Evolutionary conservation across 2,329 filamentous ascomycete genomes (phyloP), one percentile per base, ranked within the genome.

Genomic region (Phoma sp.): DNA sequence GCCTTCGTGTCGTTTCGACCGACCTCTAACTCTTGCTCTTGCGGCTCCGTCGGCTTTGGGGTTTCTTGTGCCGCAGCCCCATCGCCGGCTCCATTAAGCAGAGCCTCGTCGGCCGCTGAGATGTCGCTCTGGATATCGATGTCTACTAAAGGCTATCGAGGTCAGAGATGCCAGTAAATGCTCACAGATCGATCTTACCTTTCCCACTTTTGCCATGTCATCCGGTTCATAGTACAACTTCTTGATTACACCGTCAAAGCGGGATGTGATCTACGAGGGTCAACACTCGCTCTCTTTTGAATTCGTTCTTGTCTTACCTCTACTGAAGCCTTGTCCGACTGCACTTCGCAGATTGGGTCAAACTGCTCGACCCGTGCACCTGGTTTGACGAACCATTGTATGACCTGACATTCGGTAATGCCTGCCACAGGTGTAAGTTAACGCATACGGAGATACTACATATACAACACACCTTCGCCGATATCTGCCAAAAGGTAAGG

Each of bases 371-470:
- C 93, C 53, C 90, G 88, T 32, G 95, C 95, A 54, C 93, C 93
- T 44, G 96, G 92, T 77, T 97, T 89, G 62, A 99, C 93, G 74
- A 98, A 99, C 95, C 95, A 99, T 80, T 99, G 95, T 69, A 98
- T 98, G 69, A 99, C 91, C 77, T 99, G 95, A 71, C 95, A 96
- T 79, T 99, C 95, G 72, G 95, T 93, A 69, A 98, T 99, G 50
- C 95, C 95, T 95, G 13, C 48, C 48, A 65, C 47, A 41, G 54
- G 33, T 64, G 61, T 49, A 14, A 51, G 41, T 32, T 29, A 7
- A 18, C 27, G 23, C 35, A 33, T 22, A 8, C n/a, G 9, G 7
- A 5, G 4, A 36, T 35, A 42, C 13, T 29, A 40, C 7, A 27
- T 14, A 8, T 36, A 71, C 77, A 59, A 65, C 18, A 18, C 18